Percentiles rank a stretch among this genome's conserved stretches.
Evolutionary conservation across 768 basidiomycete genomes (phyloP).

Genomic region (Lyophyllum decastes): DNA sequence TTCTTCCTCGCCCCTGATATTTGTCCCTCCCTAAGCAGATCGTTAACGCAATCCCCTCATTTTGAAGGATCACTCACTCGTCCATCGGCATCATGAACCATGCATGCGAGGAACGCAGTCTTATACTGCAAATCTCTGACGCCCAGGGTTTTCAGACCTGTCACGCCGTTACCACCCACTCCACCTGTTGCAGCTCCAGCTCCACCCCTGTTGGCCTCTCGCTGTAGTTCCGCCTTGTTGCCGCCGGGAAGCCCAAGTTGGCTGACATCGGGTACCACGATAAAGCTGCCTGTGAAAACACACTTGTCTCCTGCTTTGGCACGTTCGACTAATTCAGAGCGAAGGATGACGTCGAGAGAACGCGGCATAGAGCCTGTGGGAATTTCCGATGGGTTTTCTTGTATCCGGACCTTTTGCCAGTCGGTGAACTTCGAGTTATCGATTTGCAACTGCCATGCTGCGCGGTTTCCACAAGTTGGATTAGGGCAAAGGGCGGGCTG

Average conservation of each 20-base stretch:
- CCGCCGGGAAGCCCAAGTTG: conserved; percentile 95
- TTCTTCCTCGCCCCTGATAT: conserved; percentile 89
- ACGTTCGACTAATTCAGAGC: conserved; percentile 95
- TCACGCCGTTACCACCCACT: conserved; percentile 81
- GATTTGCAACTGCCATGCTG: conserved; percentile 91
- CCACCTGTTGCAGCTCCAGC: conserved; percentile 60
- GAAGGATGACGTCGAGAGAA: conserved; percentile 92
- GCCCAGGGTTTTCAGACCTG: conserved; percentile 91
- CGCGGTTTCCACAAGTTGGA: conserved; percentile 87
- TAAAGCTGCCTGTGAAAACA: conserved; percentile 96
- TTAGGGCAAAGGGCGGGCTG: conserved; percentile 95
- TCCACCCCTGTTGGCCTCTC: conserved; percentile 74
- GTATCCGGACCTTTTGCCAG: conserved; percentile 99
- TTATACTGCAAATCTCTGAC: conserved; percentile 97
- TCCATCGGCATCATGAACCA: conserved; percentile 91
- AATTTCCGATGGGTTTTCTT: conserved; percentile 98
- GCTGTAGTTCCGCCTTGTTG: conserved; percentile 85
- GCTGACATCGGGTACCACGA: conserved; percentile 97
- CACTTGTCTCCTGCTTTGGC: conserved; percentile 99
- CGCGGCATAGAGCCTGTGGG: conserved; percentile 99
- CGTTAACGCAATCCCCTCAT: conserved; percentile 2
- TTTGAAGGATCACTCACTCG: conserved; percentile 56
- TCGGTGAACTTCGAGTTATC: conserved; percentile 97
- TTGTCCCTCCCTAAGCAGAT: conserved; percentile 69
- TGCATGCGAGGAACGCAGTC: conserved; percentile 97